phyloP scores from a whole-genome alignment of 306 rosid species.

The Castanea sativa region DNA sequence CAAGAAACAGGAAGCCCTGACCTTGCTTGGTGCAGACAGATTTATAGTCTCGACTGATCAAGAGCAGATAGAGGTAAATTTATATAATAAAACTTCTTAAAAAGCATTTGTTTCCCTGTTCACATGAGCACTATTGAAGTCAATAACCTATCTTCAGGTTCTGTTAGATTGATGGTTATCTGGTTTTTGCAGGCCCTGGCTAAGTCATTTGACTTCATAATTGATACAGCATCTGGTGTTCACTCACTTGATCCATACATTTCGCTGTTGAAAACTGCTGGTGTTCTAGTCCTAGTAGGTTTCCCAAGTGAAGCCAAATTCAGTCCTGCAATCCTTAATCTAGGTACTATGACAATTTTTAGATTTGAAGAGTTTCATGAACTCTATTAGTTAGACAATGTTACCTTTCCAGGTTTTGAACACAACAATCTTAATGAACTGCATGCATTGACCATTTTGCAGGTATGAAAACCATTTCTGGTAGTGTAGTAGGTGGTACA shows the following conservation, averaged over 20 bases:
- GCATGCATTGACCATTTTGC: conserved; percentile 18
- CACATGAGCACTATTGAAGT: not conserved
- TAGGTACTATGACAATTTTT: conserved; percentile 41
- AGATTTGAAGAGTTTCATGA: not conserved
- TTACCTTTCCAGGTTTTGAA: not conserved
- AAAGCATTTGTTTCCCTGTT: not conserved
- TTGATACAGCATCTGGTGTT: conserved; percentile 87
- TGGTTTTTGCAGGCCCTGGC: conserved; percentile 47
- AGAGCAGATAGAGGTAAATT: conserved; percentile 63
- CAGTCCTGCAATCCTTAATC: conserved; percentile 52
- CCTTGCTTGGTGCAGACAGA: conserved; percentile 67
- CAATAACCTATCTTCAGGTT: not conserved
- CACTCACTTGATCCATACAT: conserved; percentile 81
- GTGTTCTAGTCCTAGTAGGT: conserved; percentile 66
- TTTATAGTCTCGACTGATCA: conserved; percentile 74
- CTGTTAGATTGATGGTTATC: conserved; percentile 8
- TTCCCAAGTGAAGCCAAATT: conserved; percentile 76
- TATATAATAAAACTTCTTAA: not conserved
- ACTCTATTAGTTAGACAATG: not conserved
- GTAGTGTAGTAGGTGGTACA: conserved; percentile 65
- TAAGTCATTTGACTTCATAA: conserved; percentile 65
- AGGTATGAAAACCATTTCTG: conserved; percentile 63
- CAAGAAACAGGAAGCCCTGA: conserved; percentile 81
- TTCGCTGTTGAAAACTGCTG: conserved; percentile 59
- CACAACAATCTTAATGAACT: not conserved